Conservation (phyloP, 768 basidiomycete species). For the Bullera alba region DNA sequence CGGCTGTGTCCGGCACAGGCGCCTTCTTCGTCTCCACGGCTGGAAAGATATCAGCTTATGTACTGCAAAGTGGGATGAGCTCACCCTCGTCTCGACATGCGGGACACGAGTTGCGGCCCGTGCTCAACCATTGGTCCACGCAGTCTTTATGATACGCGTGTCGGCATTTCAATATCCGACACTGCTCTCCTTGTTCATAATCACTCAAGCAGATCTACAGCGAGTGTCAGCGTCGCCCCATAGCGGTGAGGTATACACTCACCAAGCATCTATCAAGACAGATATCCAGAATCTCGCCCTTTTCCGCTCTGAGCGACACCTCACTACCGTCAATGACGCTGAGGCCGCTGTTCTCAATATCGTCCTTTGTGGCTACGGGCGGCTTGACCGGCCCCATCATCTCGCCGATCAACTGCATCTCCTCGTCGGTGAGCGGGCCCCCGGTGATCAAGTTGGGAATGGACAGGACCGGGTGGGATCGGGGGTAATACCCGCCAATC, state of each 20-base stretch:
- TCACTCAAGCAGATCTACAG: conserved; percentile 71
- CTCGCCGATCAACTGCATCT: conserved; percentile 29
- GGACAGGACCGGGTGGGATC: conserved; percentile 77
- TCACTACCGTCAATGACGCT: conserved; percentile 61
- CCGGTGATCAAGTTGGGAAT: conserved; percentile 46
- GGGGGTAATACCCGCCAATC: conserved; percentile 77
- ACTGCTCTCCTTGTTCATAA: conserved; percentile 67
- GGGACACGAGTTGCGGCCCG: conserved; percentile 83
- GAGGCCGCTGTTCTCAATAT: conserved; percentile 76
- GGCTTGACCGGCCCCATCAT: conserved; percentile 38
- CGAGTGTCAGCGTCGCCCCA: not conserved
- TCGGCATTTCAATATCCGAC: conserved; percentile 71
- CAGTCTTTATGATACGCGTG: conserved; percentile 87
- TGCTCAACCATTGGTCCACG: conserved; percentile 76
- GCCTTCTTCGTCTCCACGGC: too few species aligned
- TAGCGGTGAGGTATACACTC: conserved; percentile 36
- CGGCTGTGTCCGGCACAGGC: too few species aligned
- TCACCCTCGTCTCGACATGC: conserved; percentile 62
- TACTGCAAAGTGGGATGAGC: too few species aligned
- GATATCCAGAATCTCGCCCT: conserved; percentile 62
- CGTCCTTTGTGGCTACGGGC: conserved; percentile 72
- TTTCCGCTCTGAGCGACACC: conserved; percentile 8
- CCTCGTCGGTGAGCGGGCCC: conserved; percentile 31
- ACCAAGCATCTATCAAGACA: conserved; percentile 64
- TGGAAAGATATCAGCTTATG: too few species aligned